phyloP scores from a whole-genome alignment of 129 eudicot genomes.

The Tagetes patula region DNA sequence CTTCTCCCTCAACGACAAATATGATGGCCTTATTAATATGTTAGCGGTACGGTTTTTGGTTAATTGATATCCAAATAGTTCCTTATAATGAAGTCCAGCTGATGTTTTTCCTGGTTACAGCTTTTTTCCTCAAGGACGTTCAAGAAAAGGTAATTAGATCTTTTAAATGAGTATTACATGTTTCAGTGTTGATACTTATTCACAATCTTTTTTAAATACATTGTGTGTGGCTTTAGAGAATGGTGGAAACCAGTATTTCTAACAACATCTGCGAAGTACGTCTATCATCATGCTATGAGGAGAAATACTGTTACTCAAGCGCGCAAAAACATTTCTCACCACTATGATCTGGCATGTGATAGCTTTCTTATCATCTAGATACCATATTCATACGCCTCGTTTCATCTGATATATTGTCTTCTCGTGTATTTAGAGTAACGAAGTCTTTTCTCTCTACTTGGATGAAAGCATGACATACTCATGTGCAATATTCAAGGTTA shows the following conservation, averaged over 20 bases:
- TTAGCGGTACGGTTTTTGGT: slow-evolving; percentile 46
- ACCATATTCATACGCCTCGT: neutral
- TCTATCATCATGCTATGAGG: slow-evolving; percentile 53
- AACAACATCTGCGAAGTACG: slow-evolving; percentile 77
- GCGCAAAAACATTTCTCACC: slow-evolving; percentile 79
- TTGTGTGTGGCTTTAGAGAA: slow-evolving; percentile 40
- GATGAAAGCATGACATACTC: slow-evolving; percentile 89
- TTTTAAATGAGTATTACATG: neutral
- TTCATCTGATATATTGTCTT: neutral
- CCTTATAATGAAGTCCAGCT: neutral
- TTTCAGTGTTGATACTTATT: neutral
- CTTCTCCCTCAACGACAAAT: slow-evolving; percentile 69
- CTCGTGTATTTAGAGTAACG: slow-evolving; percentile 51
- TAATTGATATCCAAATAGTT: neutral
- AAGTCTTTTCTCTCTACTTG: slow-evolving; percentile 68
- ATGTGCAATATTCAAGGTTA: slow-evolving; percentile 72
- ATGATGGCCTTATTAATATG: slow-evolving; percentile 63
- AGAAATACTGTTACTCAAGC: slow-evolving; percentile 78
- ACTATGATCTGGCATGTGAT: slow-evolving; percentile 66
- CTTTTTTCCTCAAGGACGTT: slow-evolving; percentile 38
- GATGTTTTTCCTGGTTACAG: slow-evolving; percentile 30
- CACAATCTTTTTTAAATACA: neutral
- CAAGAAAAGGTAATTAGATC: slow-evolving; percentile 49
- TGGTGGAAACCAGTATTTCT: slow-evolving; percentile 83
- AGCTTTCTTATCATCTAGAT: neutral